A percentile compares a stretch with the other conserved stretches of the same genome.
Evolutionary conservation across 2,329 filamentous ascomycete genomes (phyloP).

Genomic region (Ophiostoma australiae): DNA sequence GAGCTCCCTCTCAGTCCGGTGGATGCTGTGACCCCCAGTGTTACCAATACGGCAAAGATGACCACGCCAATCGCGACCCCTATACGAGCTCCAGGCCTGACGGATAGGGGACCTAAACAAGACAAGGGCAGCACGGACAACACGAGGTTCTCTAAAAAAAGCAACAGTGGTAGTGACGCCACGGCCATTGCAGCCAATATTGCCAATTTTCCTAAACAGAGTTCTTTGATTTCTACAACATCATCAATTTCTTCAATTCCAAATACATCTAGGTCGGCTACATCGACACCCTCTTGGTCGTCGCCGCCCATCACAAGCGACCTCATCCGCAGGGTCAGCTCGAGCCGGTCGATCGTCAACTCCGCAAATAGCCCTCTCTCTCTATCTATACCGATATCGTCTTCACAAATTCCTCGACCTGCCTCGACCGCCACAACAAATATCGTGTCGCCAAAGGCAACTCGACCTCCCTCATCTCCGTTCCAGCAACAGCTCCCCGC

Average conservation of each 20-base stretch:
- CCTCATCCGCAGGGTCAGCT: constrained; percentile 13
- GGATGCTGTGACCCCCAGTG: constrained; percentile 16
- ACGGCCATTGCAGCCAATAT: background rate
- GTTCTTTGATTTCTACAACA: background rate
- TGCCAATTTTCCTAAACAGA: background rate
- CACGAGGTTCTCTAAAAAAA: constrained; percentile 19
- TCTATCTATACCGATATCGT: background rate
- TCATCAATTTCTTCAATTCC: background rate
- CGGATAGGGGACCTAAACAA: constrained; percentile 17
- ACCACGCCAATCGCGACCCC: constrained; percentile 3
- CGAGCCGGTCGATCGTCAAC: background rate
- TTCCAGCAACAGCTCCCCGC: constrained; percentile 33
- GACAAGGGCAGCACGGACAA: background rate
- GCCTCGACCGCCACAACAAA: constrained; percentile 8
- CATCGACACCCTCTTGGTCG: background rate
- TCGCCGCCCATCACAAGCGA: constrained; percentile 8
- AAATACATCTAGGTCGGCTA: background rate
- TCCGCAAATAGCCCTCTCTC: background rate
- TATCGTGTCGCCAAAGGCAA: constrained; percentile 24
- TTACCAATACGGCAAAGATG: constrained; percentile 16
- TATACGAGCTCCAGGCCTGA: constrained; percentile 24
- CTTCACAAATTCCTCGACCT: background rate
- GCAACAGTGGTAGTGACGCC: constrained; percentile 1
- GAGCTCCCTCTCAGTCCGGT: background rate
- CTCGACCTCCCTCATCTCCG: constrained; percentile 10